phyloP scores from a whole-genome alignment of 352 stramenopile genomes.

The Globisporangium acanthophoron region DNA sequence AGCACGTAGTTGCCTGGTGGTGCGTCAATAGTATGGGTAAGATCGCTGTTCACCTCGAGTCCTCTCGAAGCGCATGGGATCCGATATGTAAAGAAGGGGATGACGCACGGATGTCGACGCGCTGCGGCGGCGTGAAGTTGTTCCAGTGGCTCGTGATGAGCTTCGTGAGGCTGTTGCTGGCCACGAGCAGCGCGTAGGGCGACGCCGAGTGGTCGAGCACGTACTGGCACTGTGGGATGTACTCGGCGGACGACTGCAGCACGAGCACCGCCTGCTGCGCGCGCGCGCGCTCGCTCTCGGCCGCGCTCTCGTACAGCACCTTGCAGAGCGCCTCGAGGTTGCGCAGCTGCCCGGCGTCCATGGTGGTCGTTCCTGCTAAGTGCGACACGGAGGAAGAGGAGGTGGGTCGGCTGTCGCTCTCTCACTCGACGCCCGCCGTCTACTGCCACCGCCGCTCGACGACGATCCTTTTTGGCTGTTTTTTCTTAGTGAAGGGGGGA shows the following conservation, averaged over 20 bases:
- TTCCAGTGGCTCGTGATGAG: conserved; percentile 98
- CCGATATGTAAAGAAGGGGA: no score
- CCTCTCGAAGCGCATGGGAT: no score
- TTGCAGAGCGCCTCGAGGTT: conserved; percentile 79
- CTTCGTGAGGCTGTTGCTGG: conserved; percentile 95
- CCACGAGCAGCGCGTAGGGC: conserved; percentile 95
- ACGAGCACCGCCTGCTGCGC: conserved; percentile 83
- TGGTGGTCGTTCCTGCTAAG: conserved; percentile 10
- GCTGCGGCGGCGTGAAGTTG: conserved; percentile 80
- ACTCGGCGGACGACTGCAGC: conserved; percentile 91
- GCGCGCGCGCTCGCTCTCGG: conserved; percentile 63
- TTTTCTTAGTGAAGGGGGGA: not conserved
- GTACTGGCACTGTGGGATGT: conserved; percentile 98
- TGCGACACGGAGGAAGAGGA: not conserved
- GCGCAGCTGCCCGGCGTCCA: conserved; percentile 75
- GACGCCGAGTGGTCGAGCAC: conserved; percentile 96
- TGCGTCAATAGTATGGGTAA: no score
- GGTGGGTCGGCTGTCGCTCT: no score
- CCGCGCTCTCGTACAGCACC: conserved; percentile 71
- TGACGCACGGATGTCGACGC: conserved; percentile 90
- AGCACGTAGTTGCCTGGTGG: conserved; percentile 95
- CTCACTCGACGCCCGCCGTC: no score
- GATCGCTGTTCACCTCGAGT: no score
- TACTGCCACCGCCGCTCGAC: not conserved
- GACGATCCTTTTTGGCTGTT: conserved; percentile 9